A percentile compares a stretch with the other conserved stretches of the same genome.
phyloP scores from a whole-genome alignment of 176 grass and related monocot species.

The Lolium multiflorum region DNA sequence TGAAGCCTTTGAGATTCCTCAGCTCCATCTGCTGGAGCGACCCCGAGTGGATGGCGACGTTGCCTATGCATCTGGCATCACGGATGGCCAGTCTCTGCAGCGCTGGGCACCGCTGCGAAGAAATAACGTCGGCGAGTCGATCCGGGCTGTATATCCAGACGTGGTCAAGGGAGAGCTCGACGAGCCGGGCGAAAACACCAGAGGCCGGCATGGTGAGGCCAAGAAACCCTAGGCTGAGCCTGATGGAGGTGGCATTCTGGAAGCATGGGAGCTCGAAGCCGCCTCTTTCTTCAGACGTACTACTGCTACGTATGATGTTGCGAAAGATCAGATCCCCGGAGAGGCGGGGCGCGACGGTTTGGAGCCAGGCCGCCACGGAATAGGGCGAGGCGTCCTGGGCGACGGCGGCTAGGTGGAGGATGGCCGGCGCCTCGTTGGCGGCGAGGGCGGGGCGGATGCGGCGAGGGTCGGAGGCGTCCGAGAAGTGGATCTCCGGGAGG shows the following conservation, averaged over 20 bases:
- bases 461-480: not conserved
- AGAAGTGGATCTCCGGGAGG: conserved; percentile 8
- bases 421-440: not conserved
- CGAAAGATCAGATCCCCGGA: not conserved
- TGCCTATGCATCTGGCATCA: not conserved
- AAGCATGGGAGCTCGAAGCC: conserved; percentile 34
- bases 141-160: not conserved
- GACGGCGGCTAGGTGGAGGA: not conserved
- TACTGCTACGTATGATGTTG: not conserved
- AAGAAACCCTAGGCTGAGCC: not conserved
- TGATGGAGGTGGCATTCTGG: not conserved
- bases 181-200: conserved; percentile 1
- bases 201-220: not conserved
- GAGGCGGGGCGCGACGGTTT: conserved; percentile 5
- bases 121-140: not conserved
- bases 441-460: not conserved
- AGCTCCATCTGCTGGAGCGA: not conserved
- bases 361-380: not conserved
- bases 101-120: not conserved
- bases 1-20: not conserved
- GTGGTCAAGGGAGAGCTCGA: not conserved
- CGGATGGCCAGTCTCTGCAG: not conserved
- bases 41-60: not conserved
- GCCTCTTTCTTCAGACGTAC: not conserved
- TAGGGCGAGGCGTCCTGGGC: not conserved